These are phyloP conservation scores for Plantago ovata DNA, from an alignment of 257 asterid species.

Conservation along the genomic window DNA sequence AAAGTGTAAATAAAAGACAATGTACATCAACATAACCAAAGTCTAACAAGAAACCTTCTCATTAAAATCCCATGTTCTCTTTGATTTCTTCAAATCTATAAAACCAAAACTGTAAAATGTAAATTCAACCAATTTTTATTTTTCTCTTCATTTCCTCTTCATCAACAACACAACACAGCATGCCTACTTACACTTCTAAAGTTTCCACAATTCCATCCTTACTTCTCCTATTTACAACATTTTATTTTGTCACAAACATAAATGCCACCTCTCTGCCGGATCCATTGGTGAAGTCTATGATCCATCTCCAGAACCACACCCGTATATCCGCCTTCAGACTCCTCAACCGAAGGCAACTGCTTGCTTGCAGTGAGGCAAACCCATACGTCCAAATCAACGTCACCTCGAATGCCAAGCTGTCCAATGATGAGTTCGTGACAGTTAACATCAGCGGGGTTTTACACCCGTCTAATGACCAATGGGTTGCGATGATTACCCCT, in stretches of 20 bases:
- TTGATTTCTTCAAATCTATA: background rate
- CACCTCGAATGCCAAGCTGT: constrained; percentile 30
- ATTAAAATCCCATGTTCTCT: background rate
- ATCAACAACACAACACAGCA: background rate
- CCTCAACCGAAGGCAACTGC: constrained; percentile 40
- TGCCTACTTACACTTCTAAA: background rate
- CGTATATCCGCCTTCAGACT: constrained; percentile 64
- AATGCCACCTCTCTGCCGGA: constrained; percentile 15
- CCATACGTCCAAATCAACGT: constrained; percentile 41
- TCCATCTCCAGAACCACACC: constrained; percentile 47
- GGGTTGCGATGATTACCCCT: constrained; percentile 90
- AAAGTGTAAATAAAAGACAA: too few species aligned
- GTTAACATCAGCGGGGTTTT: constrained; percentile 57
- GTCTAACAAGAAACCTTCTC: constrained; percentile 6
- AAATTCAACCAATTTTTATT: background rate
- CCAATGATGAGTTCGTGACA: constrained; percentile 41
- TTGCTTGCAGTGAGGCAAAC: constrained; percentile 41
- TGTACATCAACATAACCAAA: background rate
- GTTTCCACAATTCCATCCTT: background rate
- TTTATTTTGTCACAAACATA: background rate
- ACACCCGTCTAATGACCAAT: constrained; percentile 38
- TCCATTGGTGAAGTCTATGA: constrained; percentile 21
- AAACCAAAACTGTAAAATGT: background rate
- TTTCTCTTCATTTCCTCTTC: background rate
- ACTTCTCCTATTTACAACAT: background rate